Conservation (phyloP, 345 rosid genomes). For the Geranium rotundifolium region DNA sequence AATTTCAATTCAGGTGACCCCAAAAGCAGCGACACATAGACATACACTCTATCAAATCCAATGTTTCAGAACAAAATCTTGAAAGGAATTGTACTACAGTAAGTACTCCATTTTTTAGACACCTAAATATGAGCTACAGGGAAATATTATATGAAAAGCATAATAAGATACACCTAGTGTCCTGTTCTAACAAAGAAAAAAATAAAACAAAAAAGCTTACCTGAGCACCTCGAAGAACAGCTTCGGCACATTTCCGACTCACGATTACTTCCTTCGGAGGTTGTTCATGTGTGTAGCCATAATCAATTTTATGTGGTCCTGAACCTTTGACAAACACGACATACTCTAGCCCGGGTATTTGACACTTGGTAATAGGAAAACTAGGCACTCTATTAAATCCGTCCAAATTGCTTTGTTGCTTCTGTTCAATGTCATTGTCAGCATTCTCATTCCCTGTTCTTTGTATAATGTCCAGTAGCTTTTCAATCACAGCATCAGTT, state of each 20-base stretch:
- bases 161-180: neutral
- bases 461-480: slow-evolving; percentile 36
- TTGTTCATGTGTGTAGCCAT: slow-evolving; percentile 32
- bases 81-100: neutral
- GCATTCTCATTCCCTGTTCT: slow-evolving; percentile 17
- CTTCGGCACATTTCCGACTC: slow-evolving; percentile 95
- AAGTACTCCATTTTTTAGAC: neutral
- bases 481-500: slow-evolving; percentile 56
- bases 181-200: neutral
- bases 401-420: neutral
- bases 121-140: neutral
- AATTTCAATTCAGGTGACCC: neutral
- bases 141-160: neutral
- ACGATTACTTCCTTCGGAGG: slow-evolving; percentile 91
- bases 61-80: neutral
- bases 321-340: slow-evolving; percentile 80
- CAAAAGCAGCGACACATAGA: neutral
- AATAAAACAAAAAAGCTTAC: slow-evolving; percentile 17
- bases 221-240: slow-evolving; percentile 99
- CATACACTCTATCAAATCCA: neutral
- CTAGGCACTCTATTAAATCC: slow-evolving; percentile 5
- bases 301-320: slow-evolving; percentile 68
- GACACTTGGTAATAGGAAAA: slow-evolving; percentile 39
- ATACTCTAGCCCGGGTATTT: slow-evolving; percentile 69
- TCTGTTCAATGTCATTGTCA: slow-evolving; percentile 7